These are phyloP conservation scores for Alternaria conjuncta DNA, from an alignment of 2,329 filamentous ascomycete species.

Conservation along the genomic window DNA sequence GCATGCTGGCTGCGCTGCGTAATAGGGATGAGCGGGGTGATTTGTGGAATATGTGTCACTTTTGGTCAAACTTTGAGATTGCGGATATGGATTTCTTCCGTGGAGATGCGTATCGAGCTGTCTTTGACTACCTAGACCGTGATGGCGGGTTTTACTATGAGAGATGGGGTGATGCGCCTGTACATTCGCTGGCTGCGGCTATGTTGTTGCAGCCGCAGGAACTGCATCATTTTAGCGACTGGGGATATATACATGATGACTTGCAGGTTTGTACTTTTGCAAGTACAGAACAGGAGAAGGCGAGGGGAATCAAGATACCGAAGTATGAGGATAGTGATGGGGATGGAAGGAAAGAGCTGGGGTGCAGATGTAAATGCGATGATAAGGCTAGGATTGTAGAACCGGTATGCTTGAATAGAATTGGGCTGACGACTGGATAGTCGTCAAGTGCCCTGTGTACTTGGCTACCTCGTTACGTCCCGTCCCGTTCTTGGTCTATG, in stretches of 20 bases:
- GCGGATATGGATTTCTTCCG: slow-evolving; percentile 90
- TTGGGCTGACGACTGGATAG: background rate
- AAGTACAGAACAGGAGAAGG: slow-evolving; percentile 7
- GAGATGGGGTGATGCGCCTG: slow-evolving; percentile 88
- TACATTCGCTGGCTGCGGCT: slow-evolving; percentile 88
- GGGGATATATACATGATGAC: slow-evolving; percentile 74
- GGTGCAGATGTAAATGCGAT: slow-evolving; percentile 13
- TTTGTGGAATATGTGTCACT: slow-evolving; percentile 95
- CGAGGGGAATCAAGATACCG: slow-evolving; percentile 1
- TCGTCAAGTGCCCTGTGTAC: background rate
- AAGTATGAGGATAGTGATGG: background rate
- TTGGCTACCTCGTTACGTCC: no score
- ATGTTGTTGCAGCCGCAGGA: slow-evolving; percentile 85
- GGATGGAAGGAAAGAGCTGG: background rate
- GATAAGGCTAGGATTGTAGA: background rate
- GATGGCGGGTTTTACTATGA: slow-evolving; percentile 24
- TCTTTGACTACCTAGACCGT: slow-evolving; percentile 78
- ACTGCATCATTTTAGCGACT: slow-evolving; percentile 97
- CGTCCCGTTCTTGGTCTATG: no score
- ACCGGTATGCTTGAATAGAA: slow-evolving; percentile 8
- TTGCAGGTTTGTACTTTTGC: slow-evolving; percentile 18
- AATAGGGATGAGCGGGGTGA: slow-evolving; percentile 77
- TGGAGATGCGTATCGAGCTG: slow-evolving; percentile 84
- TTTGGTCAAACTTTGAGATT: slow-evolving; percentile 98
- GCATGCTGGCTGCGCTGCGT: slow-evolving; percentile 8